A percentile compares a stretch with the other conserved stretches of the same genome.
Evolutionary conservation across 2,329 filamentous ascomycete genomes (phyloP).

Genomic region (Cytospora piceicola): DNA sequence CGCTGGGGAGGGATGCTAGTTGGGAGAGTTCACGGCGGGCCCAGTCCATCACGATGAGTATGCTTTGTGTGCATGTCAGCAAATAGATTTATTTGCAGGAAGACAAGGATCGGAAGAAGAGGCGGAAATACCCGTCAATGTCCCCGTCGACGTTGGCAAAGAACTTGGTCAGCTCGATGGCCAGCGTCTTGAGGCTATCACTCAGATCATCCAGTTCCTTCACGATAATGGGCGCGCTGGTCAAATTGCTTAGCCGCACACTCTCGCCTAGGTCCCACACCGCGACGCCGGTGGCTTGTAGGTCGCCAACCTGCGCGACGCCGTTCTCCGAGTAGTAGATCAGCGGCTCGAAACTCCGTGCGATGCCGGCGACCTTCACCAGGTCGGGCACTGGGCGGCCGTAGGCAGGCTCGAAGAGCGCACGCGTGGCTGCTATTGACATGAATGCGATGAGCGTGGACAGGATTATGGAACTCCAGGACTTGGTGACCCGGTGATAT

Average conservation of each 20-base stretch:
- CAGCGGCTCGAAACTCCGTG: conserved; percentile 88
- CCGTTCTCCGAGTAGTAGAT: conserved; percentile 95
- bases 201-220: conserved; percentile 82
- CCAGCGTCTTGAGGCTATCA: conserved; percentile 81
- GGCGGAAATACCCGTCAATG: conserved; percentile 70
- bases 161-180: conserved; percentile 85
- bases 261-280: conserved; percentile 95
- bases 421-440: conserved; percentile 66
- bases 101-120: neutral
- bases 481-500: conserved; percentile 65
- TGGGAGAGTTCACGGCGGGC: conserved; percentile 80
- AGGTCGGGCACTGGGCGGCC: conserved; percentile 77
- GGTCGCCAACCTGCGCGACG: conserved; percentile 79
- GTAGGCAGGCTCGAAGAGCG: conserved; percentile 69
- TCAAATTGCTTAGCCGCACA: conserved; percentile 87
- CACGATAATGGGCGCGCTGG: conserved; percentile 83
- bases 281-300: conserved; percentile 89
- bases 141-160: conserved; percentile 93
- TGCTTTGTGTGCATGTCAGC: conserved; percentile 50
- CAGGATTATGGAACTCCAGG: conserved; percentile 68
- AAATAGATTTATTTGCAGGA: neutral
- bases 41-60: conserved; percentile 96
- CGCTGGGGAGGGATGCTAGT: conserved; percentile 60
- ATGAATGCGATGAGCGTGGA: conserved; percentile 66
- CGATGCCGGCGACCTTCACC: conserved; percentile 86